These are phyloP conservation scores for Hypsizygus marmoreus DNA, from an alignment of 768 basidiomycete species.

Conservation along the genomic window DNA sequence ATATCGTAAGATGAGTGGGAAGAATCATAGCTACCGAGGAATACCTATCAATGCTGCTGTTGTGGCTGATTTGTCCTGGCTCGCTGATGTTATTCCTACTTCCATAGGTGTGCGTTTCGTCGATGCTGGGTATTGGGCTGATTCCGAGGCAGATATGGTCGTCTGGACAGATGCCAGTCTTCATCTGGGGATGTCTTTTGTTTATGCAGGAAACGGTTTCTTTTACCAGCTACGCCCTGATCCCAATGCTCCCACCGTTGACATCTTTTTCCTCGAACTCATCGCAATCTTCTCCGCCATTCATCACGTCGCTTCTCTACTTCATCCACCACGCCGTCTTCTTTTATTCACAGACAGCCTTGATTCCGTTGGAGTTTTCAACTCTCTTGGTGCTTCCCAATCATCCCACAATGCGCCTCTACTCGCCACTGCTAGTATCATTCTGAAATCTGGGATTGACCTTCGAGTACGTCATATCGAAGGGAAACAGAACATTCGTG, in stretches of 20 bases:
- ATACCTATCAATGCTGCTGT: slow-evolving; percentile 17
- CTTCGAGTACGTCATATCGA: slow-evolving; percentile 16
- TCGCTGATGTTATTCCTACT: slow-evolving; percentile 6
- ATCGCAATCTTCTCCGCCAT: slow-evolving; percentile 23
- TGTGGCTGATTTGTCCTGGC: slow-evolving; percentile 16
- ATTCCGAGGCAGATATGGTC: slow-evolving; percentile 18
- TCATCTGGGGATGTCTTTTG: slow-evolving; percentile 10
- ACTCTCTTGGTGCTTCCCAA: not conserved
- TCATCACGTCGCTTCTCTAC: slow-evolving; percentile 11
- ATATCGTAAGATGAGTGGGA: too few species aligned
- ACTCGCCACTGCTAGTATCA: slow-evolving; percentile 4
- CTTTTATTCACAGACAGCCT: slow-evolving; percentile 14
- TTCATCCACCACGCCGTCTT: slow-evolving; percentile 15
- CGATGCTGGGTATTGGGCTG: slow-evolving; percentile 12
- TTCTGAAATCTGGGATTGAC: slow-evolving; percentile 16
- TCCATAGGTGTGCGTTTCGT: slow-evolving; percentile 19
- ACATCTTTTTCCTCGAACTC: slow-evolving; percentile 27
- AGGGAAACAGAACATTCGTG: slow-evolving; percentile 17
- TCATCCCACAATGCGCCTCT: slow-evolving; percentile 5
- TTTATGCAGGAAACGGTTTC: slow-evolving; percentile 14
- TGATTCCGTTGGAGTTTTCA: too few species aligned
- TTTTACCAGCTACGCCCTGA: slow-evolving; percentile 10
- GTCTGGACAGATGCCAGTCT: slow-evolving; percentile 26
- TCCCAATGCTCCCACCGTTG: slow-evolving; percentile 1
- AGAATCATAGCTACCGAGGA: slow-evolving; percentile 1